Evolutionary conservation across 345 rosid genomes (phyloP).

Genomic region (Lepidium africanum): DNA sequence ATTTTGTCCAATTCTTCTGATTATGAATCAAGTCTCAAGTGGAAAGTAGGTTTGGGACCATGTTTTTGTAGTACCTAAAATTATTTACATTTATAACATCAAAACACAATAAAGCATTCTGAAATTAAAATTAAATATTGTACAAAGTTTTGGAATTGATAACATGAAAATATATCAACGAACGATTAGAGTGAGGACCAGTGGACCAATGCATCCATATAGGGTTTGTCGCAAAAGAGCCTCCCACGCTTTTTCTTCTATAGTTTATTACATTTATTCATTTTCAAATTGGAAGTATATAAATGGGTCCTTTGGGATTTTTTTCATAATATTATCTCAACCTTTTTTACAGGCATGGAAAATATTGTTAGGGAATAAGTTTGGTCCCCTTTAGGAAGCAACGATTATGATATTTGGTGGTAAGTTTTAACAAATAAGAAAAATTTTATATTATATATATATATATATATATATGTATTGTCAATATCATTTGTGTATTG

Average conservation of each 20-base stretch:
- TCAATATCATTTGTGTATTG: neutral
- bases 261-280: neutral
- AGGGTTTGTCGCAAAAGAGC: slow-evolving; percentile 25
- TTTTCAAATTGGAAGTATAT: slow-evolving; percentile 6
- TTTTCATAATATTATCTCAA: neutral
- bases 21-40: slow-evolving; percentile 5
- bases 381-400: slow-evolving; percentile 20
- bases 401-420: slow-evolving; percentile 11
- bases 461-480: neutral
- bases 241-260: slow-evolving; percentile 23
- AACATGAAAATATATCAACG: neutral
- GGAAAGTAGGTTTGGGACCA: slow-evolving; percentile 2
- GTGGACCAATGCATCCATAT: slow-evolving; percentile 16
- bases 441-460: neutral
- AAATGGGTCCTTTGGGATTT: neutral
- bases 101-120: neutral
- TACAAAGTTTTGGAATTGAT: neutral
- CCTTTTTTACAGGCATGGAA: neutral
- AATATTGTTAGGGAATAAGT: neutral
- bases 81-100: neutral
- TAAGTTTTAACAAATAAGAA: neutral
- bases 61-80: slow-evolving; percentile 18
- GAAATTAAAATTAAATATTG: neutral
- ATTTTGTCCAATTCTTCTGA: neutral
- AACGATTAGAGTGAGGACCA: slow-evolving; percentile 21